Evolutionary conservation across 768 basidiomycete species (phyloP), one percentile per base, ranked within the genome.

Genomic region (Mycena vitilis): DNA sequence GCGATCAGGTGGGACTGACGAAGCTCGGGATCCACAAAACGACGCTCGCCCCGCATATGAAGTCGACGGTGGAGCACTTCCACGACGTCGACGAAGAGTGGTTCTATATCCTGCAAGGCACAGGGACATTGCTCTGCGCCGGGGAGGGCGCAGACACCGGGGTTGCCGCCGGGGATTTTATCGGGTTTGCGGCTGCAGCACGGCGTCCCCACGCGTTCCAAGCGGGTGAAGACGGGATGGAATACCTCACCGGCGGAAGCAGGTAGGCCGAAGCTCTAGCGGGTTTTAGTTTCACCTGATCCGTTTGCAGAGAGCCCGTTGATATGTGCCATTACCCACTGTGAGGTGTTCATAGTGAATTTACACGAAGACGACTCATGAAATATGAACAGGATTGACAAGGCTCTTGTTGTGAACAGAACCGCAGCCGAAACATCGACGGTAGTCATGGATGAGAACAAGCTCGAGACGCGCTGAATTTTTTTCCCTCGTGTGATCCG

Each of bases 1-100:
- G 71, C 20, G 71, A 72, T 54, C 55, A 62, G 23, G 49, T 69
- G 0, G 71, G 71, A 5, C 36, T 72, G 23, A 65, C 59, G 18
- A 68, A 69, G 51, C 30, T 49, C 5, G 71, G 51, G 1, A 51
- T 72, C 45, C 71, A 72, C 64, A 58, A 65, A 38, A 49, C 64
- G 44, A 54, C 55, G 34, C 67, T 72, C 15, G 56, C 55, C 13
- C 63, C 67, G 15, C 25, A 59, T 25, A 69, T 66, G 71, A 1
- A 49, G 23, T 68, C 67, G 2, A 72, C 71, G 5, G 71, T 72
- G n/a, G 63, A 66, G 34, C 71, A 72, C 47, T 72, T 51, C 11
- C 71, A 72, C 45, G 71, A 72, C 44, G 23, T 52, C 51, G 71
- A 72, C 18, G 71, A 72, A 8, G 67, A 72, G 51, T 72, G 67